Base-by-base conservation (phyloP, 495 filamentous ascomycete genomes). In the Pyrenula massariospora region DNA sequence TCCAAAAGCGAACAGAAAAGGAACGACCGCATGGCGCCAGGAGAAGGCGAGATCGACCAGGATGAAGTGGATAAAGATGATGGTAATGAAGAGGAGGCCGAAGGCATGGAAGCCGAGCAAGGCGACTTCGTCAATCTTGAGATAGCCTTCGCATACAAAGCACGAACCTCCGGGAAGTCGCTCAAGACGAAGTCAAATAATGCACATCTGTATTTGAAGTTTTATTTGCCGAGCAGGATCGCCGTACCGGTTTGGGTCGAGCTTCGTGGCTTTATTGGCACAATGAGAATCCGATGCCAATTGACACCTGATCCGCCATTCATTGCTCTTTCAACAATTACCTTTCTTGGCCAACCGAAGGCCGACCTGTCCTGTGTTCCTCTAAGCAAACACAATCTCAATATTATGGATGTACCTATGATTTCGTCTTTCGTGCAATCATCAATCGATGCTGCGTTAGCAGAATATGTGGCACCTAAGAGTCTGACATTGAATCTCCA, bases 71-170 rank as follows among this genome's bases (percentile, higher is more conserved):
- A 58, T 15, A 42, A 49, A 12, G 56, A 51, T 23, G 61, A 64
- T 25, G 58, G 60, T 12, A 60, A 61, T 10, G 71, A 80, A 24
- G 65, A 80, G 53, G 62, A 73, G 50, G 75, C 74, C 10, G 80
- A 85, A 60, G 84, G 83, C 0, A 83, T 86, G 79, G 84, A 87
- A 62, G 84, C 84, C 19, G 85, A 87, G 60, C 81, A 86, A 62
- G 85, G 84, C 3, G 82, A 87, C 59, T 87, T 87, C 62, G 75
- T 86, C 60, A 87, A 87, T 62, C 59, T 87, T 50, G 86, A 89
- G 60, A 68, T 88, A 48, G 81, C 79, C 2, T 85, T 88, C 62
- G 77, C 86, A 10, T 89, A 88, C 67, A 73, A 84, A 24, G 78
- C 80, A 10, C 68, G 78, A 51, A 76, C 73, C 2, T 79, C 74